Base-by-base conservation (phyloP, 2,329 filamentous ascomycete species). In the Rhinocladiella similis region DNA sequence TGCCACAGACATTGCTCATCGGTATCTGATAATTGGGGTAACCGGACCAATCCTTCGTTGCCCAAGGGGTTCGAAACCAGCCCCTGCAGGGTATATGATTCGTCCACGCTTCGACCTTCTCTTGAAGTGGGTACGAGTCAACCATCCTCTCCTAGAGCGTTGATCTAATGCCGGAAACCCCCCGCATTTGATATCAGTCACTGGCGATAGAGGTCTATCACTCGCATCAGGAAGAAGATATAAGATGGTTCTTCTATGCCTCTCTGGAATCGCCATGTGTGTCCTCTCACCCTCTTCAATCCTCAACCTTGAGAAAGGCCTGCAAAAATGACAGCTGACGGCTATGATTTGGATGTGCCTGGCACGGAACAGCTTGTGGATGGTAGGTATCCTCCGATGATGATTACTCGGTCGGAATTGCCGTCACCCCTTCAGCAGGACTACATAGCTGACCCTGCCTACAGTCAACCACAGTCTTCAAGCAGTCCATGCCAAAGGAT, bases 281-380 rank as follows among this genome's bases (percentile, higher is more conserved):
- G 4, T 41, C 16, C 38, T 41, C 5, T 18, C 38, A 41, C 38
- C 38, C 38, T 33, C 29, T 33, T 9, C 29, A 33, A 33, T 10
- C 7, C 29, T 12, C 10, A 12, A 6, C 29, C 10, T 33, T 33
- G 29, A 33, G 10, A 12, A 33, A 9, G 10, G 6, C 22, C 20
- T 33, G 45, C 10, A 14, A 54, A 19, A 20, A 56, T 56, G 54
- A 36, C 49, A 10, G 42, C 25, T 18, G 42, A 56, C n/a, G 27
- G 42, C 22, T 56, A 46, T 20, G 54, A 56, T 10, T 25, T 52
- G 27, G 68, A 70, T 56, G 69, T 72, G 12, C 69, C 70, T 16
- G 69, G 69, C n/a, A 72, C 70, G 0, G 65, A 71, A 29, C 70
- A 67, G 54, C 57, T 72, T 47, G 67, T 72, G 25, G 69, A 71